Percentiles rank a stretch among this genome's conserved stretches.
phyloP scores from a whole-genome alignment of 2,329 filamentous ascomycete species.

The Coniosporium tulheliwenetii region DNA sequence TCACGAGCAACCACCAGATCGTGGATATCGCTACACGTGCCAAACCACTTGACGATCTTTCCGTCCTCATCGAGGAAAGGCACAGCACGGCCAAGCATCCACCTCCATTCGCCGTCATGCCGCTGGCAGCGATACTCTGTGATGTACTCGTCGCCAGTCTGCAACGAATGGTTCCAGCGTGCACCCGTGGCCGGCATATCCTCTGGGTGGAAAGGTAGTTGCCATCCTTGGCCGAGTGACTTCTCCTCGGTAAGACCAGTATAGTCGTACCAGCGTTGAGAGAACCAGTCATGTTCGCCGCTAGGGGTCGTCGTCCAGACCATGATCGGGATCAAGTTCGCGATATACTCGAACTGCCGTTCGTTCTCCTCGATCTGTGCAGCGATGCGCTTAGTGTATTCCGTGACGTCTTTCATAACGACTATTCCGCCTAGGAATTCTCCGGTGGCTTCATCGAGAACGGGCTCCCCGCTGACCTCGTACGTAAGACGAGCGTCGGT shows the following conservation, averaged over 20 bases:
- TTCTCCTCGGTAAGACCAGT: constrained; percentile 50
- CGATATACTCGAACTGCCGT: constrained; percentile 58
- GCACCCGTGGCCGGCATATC: constrained; percentile 42
- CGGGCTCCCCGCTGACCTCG: constrained; percentile 51
- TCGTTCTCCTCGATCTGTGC: constrained; percentile 57
- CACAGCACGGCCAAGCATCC: constrained; percentile 61
- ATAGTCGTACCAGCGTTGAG: constrained; percentile 64
- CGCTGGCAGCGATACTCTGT: constrained; percentile 56
- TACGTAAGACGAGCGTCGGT: constrained; percentile 40
- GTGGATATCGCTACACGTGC: constrained; percentile 66
- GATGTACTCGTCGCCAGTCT: constrained; percentile 52
- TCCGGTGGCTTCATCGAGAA: constrained; percentile 49
- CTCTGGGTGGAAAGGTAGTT: constrained; percentile 51
- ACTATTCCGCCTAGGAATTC: constrained; percentile 62
- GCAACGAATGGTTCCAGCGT: constrained; percentile 46
- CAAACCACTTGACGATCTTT: constrained; percentile 64
- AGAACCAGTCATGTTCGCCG: constrained; percentile 58
- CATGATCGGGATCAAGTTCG: constrained; percentile 42
- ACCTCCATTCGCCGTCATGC: constrained; percentile 55
- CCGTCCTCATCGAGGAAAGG: constrained; percentile 53
- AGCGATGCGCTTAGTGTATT: constrained; percentile 51
- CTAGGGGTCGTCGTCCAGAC: constrained; percentile 60
- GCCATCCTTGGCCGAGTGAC: constrained; percentile 48
- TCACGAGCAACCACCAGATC: constrained; percentile 55
- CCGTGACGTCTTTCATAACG: constrained; percentile 57